phyloP scores from a whole-genome alignment of 495 filamentous ascomycete species.

The Penicillium roqueforti region DNA sequence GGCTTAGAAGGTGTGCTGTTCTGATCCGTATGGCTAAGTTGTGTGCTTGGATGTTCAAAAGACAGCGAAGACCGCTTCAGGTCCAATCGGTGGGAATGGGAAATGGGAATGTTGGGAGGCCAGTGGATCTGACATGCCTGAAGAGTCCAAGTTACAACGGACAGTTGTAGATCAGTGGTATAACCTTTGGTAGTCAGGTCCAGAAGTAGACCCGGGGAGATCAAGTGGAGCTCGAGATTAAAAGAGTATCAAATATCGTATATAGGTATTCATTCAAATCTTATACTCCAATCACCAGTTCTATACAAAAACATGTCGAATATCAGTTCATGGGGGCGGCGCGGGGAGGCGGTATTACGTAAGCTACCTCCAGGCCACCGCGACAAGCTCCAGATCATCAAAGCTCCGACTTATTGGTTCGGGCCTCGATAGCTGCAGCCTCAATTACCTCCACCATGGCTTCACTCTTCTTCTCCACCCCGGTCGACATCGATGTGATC shows the following conservation, averaged over 20 bases:
- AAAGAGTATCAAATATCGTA: background rate
- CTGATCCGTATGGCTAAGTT: constrained; percentile 1
- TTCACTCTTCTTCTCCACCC: constrained; percentile 96
- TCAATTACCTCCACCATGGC: constrained; percentile 53
- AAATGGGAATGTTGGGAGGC: background rate
- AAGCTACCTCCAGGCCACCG: constrained; percentile 9
- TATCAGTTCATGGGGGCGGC: background rate
- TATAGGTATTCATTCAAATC: background rate
- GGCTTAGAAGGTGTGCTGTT: background rate
- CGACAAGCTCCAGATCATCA: constrained; percentile 9
- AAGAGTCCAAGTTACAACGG: background rate
- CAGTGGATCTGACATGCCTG: constrained; percentile 1
- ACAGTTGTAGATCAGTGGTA: constrained; percentile 1
- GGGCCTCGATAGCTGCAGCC: constrained; percentile 4
- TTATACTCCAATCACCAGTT: background rate
- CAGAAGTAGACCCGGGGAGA: background rate
- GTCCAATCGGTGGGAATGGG: constrained; percentile 9
- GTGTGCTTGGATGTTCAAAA: background rate
- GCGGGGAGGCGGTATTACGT: constrained; percentile 5
- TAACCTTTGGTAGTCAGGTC: background rate
- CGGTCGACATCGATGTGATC: constrained; percentile 97
- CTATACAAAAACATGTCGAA: background rate
- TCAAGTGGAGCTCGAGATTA: background rate
- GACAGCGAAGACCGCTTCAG: background rate
- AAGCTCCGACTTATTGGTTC: constrained; percentile 5